Percentiles rank a stretch among this genome's conserved stretches.
These are phyloP conservation scores for Camellia japonica DNA, from an alignment of 148 eudicot species.

Conservation along the genomic window DNA sequence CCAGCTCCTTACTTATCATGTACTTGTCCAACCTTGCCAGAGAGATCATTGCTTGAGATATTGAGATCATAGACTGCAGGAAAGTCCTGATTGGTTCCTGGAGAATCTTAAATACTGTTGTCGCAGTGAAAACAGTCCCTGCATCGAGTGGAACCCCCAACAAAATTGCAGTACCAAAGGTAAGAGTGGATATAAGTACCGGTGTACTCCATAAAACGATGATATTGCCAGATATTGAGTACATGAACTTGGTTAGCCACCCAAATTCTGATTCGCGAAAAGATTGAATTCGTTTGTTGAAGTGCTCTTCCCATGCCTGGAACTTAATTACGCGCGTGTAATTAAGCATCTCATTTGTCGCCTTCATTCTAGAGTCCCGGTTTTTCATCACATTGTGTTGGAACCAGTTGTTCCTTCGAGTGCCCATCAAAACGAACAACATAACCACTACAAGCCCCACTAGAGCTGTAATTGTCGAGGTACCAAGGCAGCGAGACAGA, in stretches of 20 bases:
- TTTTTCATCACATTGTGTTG: constrained; percentile 63
- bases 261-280: constrained; percentile 63
- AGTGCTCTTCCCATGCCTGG: constrained; percentile 96
- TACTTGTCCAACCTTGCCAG: constrained; percentile 66
- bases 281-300: constrained; percentile 55
- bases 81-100: constrained; percentile 93
- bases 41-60: constrained; percentile 90
- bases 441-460: constrained; percentile 50
- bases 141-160: constrained; percentile 72
- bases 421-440: constrained; percentile 48
- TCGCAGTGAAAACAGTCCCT: constrained; percentile 80
- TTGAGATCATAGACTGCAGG: constrained; percentile 88
- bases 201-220: constrained; percentile 84
- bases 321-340: constrained; percentile 92
- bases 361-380: constrained; percentile 88
- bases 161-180: constrained; percentile 69
- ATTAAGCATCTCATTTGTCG: constrained; percentile 89
- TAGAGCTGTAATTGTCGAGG: constrained; percentile 50
- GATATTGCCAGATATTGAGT: constrained; percentile 54
- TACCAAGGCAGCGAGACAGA: constrained; percentile 51
- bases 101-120: constrained; percentile 65
- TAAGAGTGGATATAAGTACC: constrained; percentile 48
- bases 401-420: constrained; percentile 55
- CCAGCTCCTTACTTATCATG: constrained; percentile 75
- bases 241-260: constrained; percentile 77